Conservation (phyloP, 1,284 basidiomycete species). For the Pyrrhoderma lamaoense region DNA sequence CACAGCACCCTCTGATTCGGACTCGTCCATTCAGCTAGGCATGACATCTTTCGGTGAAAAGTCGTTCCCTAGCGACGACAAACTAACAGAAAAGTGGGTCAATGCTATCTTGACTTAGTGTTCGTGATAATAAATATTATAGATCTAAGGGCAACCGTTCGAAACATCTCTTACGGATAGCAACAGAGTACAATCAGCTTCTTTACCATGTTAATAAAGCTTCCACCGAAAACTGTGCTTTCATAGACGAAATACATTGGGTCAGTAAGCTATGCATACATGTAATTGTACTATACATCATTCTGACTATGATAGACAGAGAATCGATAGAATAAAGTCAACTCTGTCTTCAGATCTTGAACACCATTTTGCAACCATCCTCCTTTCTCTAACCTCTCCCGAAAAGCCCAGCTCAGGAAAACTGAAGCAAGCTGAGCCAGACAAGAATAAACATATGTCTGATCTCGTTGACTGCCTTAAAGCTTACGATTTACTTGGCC, state of each 20-base stretch:
- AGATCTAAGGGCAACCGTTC: conserved; percentile 56
- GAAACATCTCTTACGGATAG: conserved; percentile 81
- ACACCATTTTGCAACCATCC: conserved; percentile 17
- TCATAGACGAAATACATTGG: conserved; percentile 78
- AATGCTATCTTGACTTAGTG: not conserved
- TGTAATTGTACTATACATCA: conserved; percentile 15
- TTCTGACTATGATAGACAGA: conserved; percentile 7
- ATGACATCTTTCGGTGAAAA: conserved; percentile 1
- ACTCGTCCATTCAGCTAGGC: conserved; percentile 22
- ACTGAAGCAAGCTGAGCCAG: conserved; percentile 50
- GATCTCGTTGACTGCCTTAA: conserved; percentile 74
- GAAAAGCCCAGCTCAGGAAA: conserved; percentile 36
- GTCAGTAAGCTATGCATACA: conserved; percentile 46
- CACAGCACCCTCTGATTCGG: conserved; percentile 40
- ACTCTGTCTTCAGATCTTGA: conserved; percentile 15
- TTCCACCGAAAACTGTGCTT: conserved; percentile 62
- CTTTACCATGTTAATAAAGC: conserved; percentile 86
- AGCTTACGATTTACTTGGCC: conserved; percentile 74
- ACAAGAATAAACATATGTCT: conserved; percentile 39
- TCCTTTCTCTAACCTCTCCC: conserved; percentile 35
- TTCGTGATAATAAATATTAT: not conserved
- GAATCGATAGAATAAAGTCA: conserved; percentile 18
- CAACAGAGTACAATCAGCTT: conserved; percentile 88
- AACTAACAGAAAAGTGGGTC: conserved; percentile 33
- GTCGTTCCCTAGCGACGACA: conserved; percentile 23